Conservation (phyloP, 495 filamentous ascomycete species). For the Oleoguttula mirabilis region DNA sequence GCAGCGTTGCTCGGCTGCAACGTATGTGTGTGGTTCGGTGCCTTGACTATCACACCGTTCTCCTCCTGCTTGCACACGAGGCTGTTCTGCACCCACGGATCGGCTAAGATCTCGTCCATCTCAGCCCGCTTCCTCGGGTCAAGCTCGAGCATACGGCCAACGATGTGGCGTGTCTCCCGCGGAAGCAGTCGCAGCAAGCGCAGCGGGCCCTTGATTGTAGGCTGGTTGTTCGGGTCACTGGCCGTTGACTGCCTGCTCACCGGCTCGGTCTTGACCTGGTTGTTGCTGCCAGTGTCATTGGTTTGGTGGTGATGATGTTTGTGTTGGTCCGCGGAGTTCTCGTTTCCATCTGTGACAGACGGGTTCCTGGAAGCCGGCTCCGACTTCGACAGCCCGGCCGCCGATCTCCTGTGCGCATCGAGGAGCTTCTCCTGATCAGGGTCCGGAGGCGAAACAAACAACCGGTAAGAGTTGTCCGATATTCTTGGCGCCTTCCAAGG, state of each 20-base stretch:
- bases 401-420: conserved; percentile 18
- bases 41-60: conserved; percentile 40
- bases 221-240: conserved; percentile 17
- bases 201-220: conserved; percentile 81
- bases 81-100: conserved; percentile 77
- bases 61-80: conserved; percentile 51
- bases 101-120: conserved; percentile 70
- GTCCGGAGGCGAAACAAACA: conserved; percentile 73
- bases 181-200: conserved; percentile 83
- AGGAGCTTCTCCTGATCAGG: conserved; percentile 19
- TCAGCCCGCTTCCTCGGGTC: conserved; percentile 73
- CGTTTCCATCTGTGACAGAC: conserved; percentile 13
- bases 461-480: conserved; percentile 85
- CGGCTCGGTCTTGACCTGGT: conserved; percentile 10
- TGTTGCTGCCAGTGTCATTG: conserved; percentile 9
- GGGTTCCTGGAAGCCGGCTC: conserved; percentile 24
- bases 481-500: conserved; percentile 93
- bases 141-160: conserved; percentile 84
- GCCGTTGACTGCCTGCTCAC: conserved; percentile 16
- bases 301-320: conserved; percentile 25
- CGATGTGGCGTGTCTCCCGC: conserved; percentile 77
- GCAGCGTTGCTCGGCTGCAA: conserved; percentile 37
- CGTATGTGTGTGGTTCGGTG: conserved; percentile 49
- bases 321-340: conserved; percentile 8
- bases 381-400: conserved; percentile 12